Conservation (phyloP, 2,329 filamentous ascomycete species). For the Curvularia sp. region DNA sequence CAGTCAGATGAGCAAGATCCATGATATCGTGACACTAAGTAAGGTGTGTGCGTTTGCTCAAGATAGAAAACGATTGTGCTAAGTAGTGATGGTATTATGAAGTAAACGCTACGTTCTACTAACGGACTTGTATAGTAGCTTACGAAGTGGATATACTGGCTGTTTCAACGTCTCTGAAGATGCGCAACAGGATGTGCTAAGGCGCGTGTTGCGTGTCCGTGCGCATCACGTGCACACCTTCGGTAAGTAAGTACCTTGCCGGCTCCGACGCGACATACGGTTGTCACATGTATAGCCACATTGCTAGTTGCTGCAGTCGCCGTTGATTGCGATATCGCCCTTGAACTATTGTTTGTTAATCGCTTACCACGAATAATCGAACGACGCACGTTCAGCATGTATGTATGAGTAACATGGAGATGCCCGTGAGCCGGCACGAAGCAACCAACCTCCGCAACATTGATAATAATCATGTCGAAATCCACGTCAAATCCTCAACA, state of each 20-base stretch:
- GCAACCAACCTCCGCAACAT: conserved; percentile 8
- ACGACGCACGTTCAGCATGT: conserved; percentile 6
- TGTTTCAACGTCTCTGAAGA: background rate
- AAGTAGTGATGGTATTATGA: too few species aligned
- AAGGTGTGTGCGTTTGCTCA: too few species aligned
- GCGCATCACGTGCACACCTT: background rate
- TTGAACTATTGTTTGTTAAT: background rate
- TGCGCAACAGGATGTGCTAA: background rate
- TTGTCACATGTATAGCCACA: background rate
- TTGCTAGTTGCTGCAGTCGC: background rate
- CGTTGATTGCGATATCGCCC: background rate
- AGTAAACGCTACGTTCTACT: too few species aligned
- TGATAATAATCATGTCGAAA: conserved; percentile 38
- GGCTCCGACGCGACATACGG: conserved; percentile 4
- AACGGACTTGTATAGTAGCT: too few species aligned
- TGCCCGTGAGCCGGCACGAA: conserved; percentile 8
- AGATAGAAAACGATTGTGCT: too few species aligned
- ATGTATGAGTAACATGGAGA: conserved; percentile 10
- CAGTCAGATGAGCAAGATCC: too few species aligned
- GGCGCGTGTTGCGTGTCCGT: background rate
- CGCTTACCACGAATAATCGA: conserved; percentile 1
- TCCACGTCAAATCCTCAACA: conserved; percentile 34
- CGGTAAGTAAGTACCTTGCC: conserved; percentile 11
- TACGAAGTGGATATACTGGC: background rate
- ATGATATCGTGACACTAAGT: too few species aligned